A percentile compares a stretch with the other conserved stretches of the same genome.
Conservation (phyloP, 116 monocot species). For the Posidonia oceanica region DNA sequence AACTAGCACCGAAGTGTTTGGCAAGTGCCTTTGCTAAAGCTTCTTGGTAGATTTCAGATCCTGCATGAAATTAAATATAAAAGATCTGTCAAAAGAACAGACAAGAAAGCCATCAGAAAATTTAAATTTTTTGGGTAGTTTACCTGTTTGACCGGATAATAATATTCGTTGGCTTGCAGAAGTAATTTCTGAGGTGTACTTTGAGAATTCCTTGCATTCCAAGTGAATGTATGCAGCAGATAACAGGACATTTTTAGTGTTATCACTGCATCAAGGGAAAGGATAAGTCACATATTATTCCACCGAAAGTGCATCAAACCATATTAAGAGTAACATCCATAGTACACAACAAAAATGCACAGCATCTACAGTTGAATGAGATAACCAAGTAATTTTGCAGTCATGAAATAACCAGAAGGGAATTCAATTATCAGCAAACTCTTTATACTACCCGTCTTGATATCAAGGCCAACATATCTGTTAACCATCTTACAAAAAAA, state of each 20-base stretch:
- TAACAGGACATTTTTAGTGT: conserved; percentile 64
- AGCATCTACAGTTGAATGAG: too few relatives aligned
- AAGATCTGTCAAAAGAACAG: not conserved
- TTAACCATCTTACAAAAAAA: too few relatives aligned
- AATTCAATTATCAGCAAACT: too few relatives aligned
- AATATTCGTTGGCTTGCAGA: conserved; percentile 66
- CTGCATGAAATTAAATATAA: conserved; percentile 20
- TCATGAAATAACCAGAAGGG: too few relatives aligned
- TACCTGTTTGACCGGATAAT: conserved; percentile 87
- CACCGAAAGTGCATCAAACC: not conserved
- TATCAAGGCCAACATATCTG: too few relatives aligned
- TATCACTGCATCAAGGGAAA: conserved; percentile 36
- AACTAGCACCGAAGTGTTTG: conserved; percentile 57
- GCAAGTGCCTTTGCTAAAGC: conserved; percentile 79
- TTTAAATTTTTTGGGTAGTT: not conserved
- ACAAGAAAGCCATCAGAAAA: not conserved
- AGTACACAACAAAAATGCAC: too few relatives aligned
- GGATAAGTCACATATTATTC: not conserved
- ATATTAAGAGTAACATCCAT: too few relatives aligned
- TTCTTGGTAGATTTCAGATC: conserved; percentile 98
- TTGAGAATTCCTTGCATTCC: conserved; percentile 64
- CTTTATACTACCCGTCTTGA: too few relatives aligned
- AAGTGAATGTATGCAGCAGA: conserved; percentile 82
- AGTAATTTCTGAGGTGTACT: conserved; percentile 57
- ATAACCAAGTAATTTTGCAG: too few relatives aligned